A percentile compares a stretch with the other conserved stretches of the same genome.
Conservation (phyloP, 1,284 basidiomycete genomes). For the Malassezia arunalokei region DNA sequence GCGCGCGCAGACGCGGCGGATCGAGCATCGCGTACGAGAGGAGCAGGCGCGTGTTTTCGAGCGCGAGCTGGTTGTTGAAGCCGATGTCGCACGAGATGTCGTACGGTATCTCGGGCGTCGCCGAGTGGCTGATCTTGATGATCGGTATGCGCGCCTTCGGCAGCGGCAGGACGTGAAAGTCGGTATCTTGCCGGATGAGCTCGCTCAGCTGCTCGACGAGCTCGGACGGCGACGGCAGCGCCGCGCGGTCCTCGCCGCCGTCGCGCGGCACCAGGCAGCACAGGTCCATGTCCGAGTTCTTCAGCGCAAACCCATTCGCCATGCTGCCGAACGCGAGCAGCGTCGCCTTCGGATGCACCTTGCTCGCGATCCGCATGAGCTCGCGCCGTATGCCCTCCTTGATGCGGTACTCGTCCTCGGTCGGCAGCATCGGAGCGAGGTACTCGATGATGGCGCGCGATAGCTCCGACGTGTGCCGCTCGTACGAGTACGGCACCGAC, state of each 20-base stretch:
- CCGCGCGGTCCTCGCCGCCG: neutral
- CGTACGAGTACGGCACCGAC: conserved; percentile 14
- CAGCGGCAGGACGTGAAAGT: conserved; percentile 89
- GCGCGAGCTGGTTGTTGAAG: conserved; percentile 87
- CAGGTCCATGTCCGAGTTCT: conserved; percentile 98
- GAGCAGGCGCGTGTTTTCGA: conserved; percentile 89
- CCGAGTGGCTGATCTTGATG: conserved; percentile 81
- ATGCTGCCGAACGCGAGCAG: conserved; percentile 80
- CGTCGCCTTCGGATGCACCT: conserved; percentile 80
- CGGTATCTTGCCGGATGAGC: conserved; percentile 79
- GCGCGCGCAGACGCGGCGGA: conserved; percentile 76
- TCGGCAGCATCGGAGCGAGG: conserved; percentile 40
- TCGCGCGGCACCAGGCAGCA: conserved; percentile 65
- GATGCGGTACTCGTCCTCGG: conserved; percentile 43
- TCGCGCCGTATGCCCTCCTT: conserved; percentile 92
- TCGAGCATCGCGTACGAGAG: conserved; percentile 97
- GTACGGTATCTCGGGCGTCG: conserved; percentile 62
- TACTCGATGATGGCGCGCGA: conserved; percentile 42
- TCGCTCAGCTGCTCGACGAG: conserved; percentile 87
- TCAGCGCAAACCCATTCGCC: conserved; percentile 81
- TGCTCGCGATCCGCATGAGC: conserved; percentile 83
- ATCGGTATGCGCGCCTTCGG: conserved; percentile 97
- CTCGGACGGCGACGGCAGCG: conserved; percentile 51
- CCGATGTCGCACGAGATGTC: conserved; percentile 89
- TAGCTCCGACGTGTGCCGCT: conserved; percentile 38